Base-by-base conservation (phyloP, 2,329 filamentous ascomycete genomes). In the Clonostachys sp. region DNA sequence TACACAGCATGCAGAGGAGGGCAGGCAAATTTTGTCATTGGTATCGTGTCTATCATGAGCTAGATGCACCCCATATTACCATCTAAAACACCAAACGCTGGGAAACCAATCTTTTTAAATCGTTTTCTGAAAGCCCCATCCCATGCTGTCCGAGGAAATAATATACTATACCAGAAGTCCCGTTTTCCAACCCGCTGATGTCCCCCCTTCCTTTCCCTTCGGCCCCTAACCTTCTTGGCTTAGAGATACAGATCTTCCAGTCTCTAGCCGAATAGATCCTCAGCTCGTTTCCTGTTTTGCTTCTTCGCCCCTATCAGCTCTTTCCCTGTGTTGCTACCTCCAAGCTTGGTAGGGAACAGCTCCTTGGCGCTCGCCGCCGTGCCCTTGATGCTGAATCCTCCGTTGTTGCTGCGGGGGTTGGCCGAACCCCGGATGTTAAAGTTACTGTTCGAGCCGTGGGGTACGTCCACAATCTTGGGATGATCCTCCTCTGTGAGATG, bases 371-470 rank as follows among this genome's bases (percentile, higher is more conserved):
- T 88, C 33, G 59, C 61, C 12, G 54, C 50, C 3, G 73, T 71
- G 3, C 86, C 87, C 59, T 87, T 89, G 61, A 90, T 89, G 12
- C 75, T 71, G 52, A 89, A 77, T 1, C 77, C 81, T 20, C 72
- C 68, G 13, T 66, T 61, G 34, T 67, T 63, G 30, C 69, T 66
- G 47, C 66, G 68, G 50, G 75, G 72, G 45, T 62, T 68, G 6
- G 81, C 76, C 14, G 73, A 57, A 17, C 84, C 85, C 42, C 80
- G 80, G 53, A 88, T 87, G 55, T 65, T 81, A 55, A 87, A 74
- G 2, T 68, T 68, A 33, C 72, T 67, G 16, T 68, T 61, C 47
- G 66, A 62, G 45, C 70, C 67, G 34, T 62, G 65, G 2, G 81
- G 72, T 10, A 72, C 58, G 9, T 82, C 81, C 40, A 80, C 81